Conservation (phyloP, 306 rosid species). For the Dryas octopetala region DNA sequence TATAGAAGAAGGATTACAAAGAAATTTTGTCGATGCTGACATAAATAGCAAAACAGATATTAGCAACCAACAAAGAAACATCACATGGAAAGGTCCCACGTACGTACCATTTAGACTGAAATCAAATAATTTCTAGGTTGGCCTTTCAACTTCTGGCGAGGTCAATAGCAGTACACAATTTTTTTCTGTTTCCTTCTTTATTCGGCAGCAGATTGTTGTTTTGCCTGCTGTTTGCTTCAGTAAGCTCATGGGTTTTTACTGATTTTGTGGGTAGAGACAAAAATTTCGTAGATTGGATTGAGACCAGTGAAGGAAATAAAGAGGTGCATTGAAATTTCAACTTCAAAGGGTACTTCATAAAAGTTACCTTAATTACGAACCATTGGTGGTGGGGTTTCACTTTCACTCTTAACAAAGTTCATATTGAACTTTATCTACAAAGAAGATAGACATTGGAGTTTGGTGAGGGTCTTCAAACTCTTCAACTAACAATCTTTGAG, state of each 20-base stretch:
- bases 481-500: constrained; percentile 28
- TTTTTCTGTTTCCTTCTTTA: not conserved
- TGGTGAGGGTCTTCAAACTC: constrained; percentile 38
- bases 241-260: no score
- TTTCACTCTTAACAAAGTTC: constrained; percentile 31
- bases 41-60: constrained; percentile 3
- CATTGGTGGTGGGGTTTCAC: constrained; percentile 12
- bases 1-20: constrained; percentile 8
- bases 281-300: no score
- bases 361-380: not conserved
- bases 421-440: constrained; percentile 22
- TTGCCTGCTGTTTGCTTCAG: not conserved
- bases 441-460: constrained; percentile 42
- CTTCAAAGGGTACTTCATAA: not conserved
- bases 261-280: no score
- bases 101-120: not conserved
- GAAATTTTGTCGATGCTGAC: constrained; percentile 11
- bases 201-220: not conserved
- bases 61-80: constrained; percentile 25
- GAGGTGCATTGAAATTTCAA: not conserved
- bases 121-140: constrained; percentile 18
- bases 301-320: no score
- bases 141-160: constrained; percentile 24
- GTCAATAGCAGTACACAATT: no score
- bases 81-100: constrained; percentile 33